phyloP scores from a whole-genome alignment of 2,329 filamentous ascomycete genomes.

The Colletotrichum melonis region DNA sequence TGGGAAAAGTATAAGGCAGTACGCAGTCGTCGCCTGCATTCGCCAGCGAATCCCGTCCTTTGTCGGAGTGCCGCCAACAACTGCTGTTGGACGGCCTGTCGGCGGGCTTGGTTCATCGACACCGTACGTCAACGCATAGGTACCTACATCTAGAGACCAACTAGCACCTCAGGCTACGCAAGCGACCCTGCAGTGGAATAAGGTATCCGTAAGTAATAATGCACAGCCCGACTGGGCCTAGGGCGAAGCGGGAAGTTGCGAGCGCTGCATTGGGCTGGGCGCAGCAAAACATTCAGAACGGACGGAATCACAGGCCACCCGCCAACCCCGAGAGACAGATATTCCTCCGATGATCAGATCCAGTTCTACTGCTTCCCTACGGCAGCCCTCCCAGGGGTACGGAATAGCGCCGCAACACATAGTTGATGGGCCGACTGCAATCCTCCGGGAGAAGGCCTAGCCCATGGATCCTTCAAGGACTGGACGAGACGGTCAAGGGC shows the following conservation, averaged over 20 bases:
- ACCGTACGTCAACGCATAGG: neutral
- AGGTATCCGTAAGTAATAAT: neutral
- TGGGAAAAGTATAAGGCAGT: neutral
- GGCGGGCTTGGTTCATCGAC: neutral
- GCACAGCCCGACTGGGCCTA: neutral
- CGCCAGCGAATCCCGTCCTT: neutral
- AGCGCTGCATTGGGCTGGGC: slow-evolving; percentile 18
- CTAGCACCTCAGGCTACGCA: neutral
- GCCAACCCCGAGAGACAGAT: slow-evolving; percentile 13
- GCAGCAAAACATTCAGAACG: neutral
- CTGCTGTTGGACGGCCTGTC: neutral
- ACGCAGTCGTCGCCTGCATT: neutral
- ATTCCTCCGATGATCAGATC: slow-evolving; percentile 26
- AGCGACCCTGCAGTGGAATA: neutral
- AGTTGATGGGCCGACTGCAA: slow-evolving; percentile 12
- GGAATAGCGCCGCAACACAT: slow-evolving; percentile 8
- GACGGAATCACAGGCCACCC: slow-evolving; percentile 13
- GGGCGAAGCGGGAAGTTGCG: slow-evolving; percentile 11
- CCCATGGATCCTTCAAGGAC: slow-evolving; percentile 5
- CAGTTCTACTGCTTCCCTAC: neutral
- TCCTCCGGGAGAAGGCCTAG: slow-evolving; percentile 15
- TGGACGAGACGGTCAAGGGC: slow-evolving; percentile 1
- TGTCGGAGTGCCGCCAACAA: neutral
- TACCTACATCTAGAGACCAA: neutral
- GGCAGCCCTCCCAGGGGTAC: neutral